Percentiles rank a stretch among this genome's conserved stretches.
These are phyloP conservation scores for Globisporangium alternatum DNA, from an alignment of 352 stramenopile genomes.

Conservation along the genomic window DNA sequence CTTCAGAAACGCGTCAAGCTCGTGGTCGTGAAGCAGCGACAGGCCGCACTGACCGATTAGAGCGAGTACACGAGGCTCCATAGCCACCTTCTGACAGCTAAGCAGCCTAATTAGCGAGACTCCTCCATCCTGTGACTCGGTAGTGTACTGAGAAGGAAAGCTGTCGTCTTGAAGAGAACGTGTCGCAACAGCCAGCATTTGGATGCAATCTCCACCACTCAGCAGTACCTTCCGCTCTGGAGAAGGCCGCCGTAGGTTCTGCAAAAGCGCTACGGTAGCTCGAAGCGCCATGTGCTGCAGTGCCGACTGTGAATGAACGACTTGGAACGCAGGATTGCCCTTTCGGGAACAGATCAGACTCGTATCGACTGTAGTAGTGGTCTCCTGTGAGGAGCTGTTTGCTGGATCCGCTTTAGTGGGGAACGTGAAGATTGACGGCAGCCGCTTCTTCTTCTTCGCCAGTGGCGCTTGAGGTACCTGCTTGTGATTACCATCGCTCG, in stretches of 20 bases:
- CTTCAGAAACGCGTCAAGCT: background rate
- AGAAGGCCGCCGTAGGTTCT: constrained; percentile 33
- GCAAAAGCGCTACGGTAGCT: constrained; percentile 27
- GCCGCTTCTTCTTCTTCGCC: constrained; percentile 13
- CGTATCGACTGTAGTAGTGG: background rate
- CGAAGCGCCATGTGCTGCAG: constrained; percentile 36
- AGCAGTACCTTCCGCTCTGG: constrained; percentile 30
- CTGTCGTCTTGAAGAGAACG: background rate
- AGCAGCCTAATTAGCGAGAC: background rate
- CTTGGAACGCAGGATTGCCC: constrained; percentile 2
- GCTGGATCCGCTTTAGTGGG: background rate
- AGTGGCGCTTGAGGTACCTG: background rate
- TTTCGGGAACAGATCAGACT: background rate
- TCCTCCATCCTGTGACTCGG: background rate
- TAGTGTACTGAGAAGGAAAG: background rate
- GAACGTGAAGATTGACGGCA: constrained; percentile 48
- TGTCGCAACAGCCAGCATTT: constrained; percentile 1
- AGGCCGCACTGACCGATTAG: constrained; percentile 6
- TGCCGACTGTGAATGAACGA: constrained; percentile 16
- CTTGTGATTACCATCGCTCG: background rate
- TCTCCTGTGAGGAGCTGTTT: background rate
- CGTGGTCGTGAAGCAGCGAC: background rate
- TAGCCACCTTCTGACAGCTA: background rate
- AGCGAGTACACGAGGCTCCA: background rate
- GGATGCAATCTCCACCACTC: background rate